Percentiles rank a stretch among this genome's conserved stretches.
These are phyloP conservation scores for Plenodomus lindquistii DNA, from an alignment of 2,329 filamentous ascomycete species.

Conservation along the genomic window DNA sequence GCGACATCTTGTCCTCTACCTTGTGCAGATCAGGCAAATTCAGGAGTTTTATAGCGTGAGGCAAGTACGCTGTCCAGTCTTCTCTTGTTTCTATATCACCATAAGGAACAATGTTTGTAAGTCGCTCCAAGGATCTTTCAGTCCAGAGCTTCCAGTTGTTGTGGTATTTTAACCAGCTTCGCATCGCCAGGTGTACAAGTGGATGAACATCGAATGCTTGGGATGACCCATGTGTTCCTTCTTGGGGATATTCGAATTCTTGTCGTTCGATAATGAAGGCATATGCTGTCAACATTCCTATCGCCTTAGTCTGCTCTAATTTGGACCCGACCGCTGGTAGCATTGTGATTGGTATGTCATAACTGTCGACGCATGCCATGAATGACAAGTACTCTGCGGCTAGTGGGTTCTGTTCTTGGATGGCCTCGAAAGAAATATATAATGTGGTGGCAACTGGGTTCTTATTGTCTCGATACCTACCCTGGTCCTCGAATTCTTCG, in stretches of 20 bases:
- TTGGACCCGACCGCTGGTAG: conserved; percentile 12
- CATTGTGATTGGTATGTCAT: conserved; percentile 22
- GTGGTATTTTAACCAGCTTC: conserved; percentile 36
- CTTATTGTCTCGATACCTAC: conserved; percentile 28
- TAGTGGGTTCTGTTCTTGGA: conserved; percentile 19
- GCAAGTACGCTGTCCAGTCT: conserved; percentile 34
- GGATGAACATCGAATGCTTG: conserved; percentile 34
- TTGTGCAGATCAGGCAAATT: background rate
- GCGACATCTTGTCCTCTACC: background rate
- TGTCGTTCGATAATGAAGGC: conserved; percentile 13
- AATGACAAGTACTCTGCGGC: conserved; percentile 47
- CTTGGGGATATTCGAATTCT: too few relatives aligned
- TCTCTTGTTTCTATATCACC: conserved; percentile 17
- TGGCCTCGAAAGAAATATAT: conserved; percentile 48
- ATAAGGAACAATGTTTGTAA: conserved; percentile 27
- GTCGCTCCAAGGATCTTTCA: conserved; percentile 12
- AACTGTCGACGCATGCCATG: conserved; percentile 42
- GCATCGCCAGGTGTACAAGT: conserved; percentile 42
- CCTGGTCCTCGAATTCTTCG: conserved; percentile 39
- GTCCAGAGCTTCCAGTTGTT: conserved; percentile 15
- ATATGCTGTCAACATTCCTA: conserved; percentile 11
- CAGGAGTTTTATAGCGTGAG: too few relatives aligned
- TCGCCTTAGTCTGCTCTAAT: conserved; percentile 13
- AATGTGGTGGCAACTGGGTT: conserved; percentile 47
- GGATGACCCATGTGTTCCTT: too few relatives aligned